Evolutionary conservation across 768 basidiomycete species (phyloP), one percentile per base, ranked within the genome.

Genomic region (Pulveroboletus sp.): DNA sequence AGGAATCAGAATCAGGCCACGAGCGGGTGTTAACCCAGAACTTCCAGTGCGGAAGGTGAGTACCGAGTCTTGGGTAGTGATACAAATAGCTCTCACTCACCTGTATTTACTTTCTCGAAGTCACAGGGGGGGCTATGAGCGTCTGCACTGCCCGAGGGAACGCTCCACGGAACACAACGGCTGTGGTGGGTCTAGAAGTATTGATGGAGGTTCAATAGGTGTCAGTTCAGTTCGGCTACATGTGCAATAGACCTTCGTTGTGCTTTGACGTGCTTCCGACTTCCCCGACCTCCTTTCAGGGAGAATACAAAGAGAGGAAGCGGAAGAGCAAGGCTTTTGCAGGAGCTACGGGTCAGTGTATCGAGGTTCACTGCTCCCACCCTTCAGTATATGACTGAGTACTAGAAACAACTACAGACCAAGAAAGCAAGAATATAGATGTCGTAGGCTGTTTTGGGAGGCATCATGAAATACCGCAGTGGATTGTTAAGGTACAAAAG

Each of bases 281-380:
- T 8, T 12, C n/a, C 21, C 43, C 4, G 1, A 55, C 30, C 5
- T 28, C 30, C 14, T 14, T 38, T 43, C 27, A 54, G 55, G 30
- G 46, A 18, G 55, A 53, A 39, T 60, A 43, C 15, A 10, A 35
- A 44, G 43, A 27, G 59, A 49, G 21, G 55, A 46, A 6, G 59
- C 30, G 3, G 59, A 60, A 45, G 59, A 50, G n/a, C 44, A 1
- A 52, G 55, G 28, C 46, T 60, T 8, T 5, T 57, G n/a, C 52
- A 15, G 28, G 49, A 43, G 9, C 37, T 60, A 38, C 52, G 50
- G 43, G 53, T 59, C 8, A 30, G 50, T 27, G 14, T 37, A n/a
- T 6, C 2, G 7, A 10, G 2, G 17, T n/a, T n/a, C 32, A 11
- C 39, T 46, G 14, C 15, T 37, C 6, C 12, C 26, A 4, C 5